Conservation (phyloP, 2,329 filamentous ascomycete genomes). For the Dissoconium aciculare region DNA sequence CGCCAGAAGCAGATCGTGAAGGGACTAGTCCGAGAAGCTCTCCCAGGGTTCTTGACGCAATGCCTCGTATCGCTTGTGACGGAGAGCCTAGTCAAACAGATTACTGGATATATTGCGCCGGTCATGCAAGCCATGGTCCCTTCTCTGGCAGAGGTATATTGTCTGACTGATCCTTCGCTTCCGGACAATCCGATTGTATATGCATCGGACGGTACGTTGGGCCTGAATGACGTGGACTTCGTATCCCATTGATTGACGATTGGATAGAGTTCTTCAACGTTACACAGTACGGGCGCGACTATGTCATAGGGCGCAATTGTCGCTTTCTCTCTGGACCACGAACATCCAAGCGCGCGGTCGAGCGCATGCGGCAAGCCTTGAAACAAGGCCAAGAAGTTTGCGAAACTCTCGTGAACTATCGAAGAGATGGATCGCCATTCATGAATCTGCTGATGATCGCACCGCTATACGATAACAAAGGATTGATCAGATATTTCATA, state of each 20-base stretch:
- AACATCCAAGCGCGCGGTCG: slow-evolving; percentile 22
- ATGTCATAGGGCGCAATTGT: slow-evolving; percentile 32
- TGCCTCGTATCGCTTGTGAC: slow-evolving; percentile 27
- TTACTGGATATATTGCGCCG: slow-evolving; percentile 28
- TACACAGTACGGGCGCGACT: slow-evolving; percentile 29
- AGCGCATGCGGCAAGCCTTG: slow-evolving; percentile 25
- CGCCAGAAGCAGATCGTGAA: slow-evolving; percentile 21
- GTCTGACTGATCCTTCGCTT: slow-evolving; percentile 29
- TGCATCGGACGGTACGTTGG: slow-evolving; percentile 28
- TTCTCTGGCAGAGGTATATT: slow-evolving; percentile 32
- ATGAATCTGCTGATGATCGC: slow-evolving; percentile 29
- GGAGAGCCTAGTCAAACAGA: slow-evolving; percentile 30
- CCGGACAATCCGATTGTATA: slow-evolving; percentile 33
- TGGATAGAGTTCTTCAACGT: slow-evolving; percentile 29
- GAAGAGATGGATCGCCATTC: slow-evolving; percentile 27
- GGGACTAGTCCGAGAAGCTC: slow-evolving; percentile 26
- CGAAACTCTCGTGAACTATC: slow-evolving; percentile 32
- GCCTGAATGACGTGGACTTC: too few species aligned
- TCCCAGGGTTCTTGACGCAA: slow-evolving; percentile 31
- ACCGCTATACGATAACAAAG: slow-evolving; percentile 29
- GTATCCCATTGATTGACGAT: slow-evolving; percentile 1
- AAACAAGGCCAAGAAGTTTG: slow-evolving; percentile 27
- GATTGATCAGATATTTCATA: slow-evolving; percentile 27
- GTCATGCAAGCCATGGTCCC: slow-evolving; percentile 28
- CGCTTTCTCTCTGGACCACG: slow-evolving; percentile 32